Conservation (phyloP, 495 filamentous ascomycete species). For the Penicillium simplicissimum region DNA sequence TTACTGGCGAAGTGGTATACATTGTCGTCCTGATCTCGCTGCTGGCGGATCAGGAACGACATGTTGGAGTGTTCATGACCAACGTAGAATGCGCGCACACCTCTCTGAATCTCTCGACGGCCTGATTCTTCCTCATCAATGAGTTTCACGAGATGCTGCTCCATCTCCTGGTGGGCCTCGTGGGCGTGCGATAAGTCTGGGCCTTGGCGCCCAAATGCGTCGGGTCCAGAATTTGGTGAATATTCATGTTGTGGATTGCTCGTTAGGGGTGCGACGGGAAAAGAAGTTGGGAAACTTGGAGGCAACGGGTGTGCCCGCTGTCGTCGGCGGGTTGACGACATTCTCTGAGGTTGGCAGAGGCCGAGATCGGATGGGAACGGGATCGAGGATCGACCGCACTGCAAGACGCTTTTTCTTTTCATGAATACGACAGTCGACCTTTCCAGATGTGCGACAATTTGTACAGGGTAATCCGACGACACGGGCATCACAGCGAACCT, state of each 20-base stretch:
- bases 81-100: constrained; percentile 51
- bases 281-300: constrained; percentile 36
- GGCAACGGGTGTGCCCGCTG: constrained; percentile 25
- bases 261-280: constrained; percentile 24
- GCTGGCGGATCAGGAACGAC: constrained; percentile 53
- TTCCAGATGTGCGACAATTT: constrained; percentile 48
- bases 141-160: constrained; percentile 47
- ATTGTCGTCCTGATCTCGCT: constrained; percentile 47
- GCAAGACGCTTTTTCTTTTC: constrained; percentile 51
- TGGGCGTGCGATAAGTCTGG: constrained; percentile 34
- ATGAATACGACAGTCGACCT: constrained; percentile 49
- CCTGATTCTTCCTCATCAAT: constrained; percentile 49
- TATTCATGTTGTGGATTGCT: constrained; percentile 27
- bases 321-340: constrained; percentile 25
- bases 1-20: constrained; percentile 52
- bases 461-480: constrained; percentile 47
- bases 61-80: constrained; percentile 54
- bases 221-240: constrained; percentile 23
- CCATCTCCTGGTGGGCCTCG: constrained; percentile 41
- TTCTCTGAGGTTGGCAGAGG: constrained; percentile 35
- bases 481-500: constrained; percentile 51
- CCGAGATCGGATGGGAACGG: constrained; percentile 51
- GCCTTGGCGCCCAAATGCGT: constrained; percentile 31
- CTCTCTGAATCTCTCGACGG: constrained; percentile 45
- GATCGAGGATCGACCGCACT: constrained; percentile 49